Evolutionary conservation across 495 filamentous ascomycete species (phyloP), one percentile per base, ranked within the genome.

Genomic region (Talaromyces ruber): DNA sequence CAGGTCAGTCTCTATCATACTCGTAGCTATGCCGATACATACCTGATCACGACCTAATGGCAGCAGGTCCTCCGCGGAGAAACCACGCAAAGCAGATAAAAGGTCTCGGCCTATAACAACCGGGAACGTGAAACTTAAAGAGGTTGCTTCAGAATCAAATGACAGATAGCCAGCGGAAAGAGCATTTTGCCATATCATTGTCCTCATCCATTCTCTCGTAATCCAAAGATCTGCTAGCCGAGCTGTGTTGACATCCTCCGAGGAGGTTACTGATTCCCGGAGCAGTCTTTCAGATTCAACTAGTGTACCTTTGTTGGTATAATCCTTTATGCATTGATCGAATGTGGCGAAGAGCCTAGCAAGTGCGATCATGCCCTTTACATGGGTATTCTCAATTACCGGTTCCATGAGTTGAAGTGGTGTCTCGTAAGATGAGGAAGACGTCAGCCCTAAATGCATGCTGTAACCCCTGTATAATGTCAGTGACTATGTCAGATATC

Each of bases 141-240:
- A 79, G 21, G 76, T 74, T 59, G 87, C 82, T 29, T 70, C 64
- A 1, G 81, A 79, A 3, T 72, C 67, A 3, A 82, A 82, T 3
- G 83, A 86, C 9, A 86, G 72, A 37, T 78, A 75, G 1, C 80
- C 78, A 45, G 80, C 74, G 14, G 77, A 71, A 16, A 79, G 69
- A 11, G 79, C 78, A n/a, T 92, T 70, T 64, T 91, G 88, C 90
- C 90, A 93, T 2, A 88, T 81, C 70, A 88, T 87, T 4, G 85
- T 88, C 63, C 88, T 84, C 56, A 93, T 82, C 90, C 90, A 94
- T 66, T 89, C 68, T 53, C 67, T 67, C 0, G 72, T 74, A 29
- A 72, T 70, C 21, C 67, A 67, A 37, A 65, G 71, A 52, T 74
- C 72, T 45, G 70, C 72, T 21, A 68, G 61, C 30, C 70, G 62